A percentile compares a stretch with the other conserved stretches of the same genome.
Evolutionary conservation across 805 yeast genomes (phyloP).

Genomic region (Wickerhamomyces sydowiorum): DNA sequence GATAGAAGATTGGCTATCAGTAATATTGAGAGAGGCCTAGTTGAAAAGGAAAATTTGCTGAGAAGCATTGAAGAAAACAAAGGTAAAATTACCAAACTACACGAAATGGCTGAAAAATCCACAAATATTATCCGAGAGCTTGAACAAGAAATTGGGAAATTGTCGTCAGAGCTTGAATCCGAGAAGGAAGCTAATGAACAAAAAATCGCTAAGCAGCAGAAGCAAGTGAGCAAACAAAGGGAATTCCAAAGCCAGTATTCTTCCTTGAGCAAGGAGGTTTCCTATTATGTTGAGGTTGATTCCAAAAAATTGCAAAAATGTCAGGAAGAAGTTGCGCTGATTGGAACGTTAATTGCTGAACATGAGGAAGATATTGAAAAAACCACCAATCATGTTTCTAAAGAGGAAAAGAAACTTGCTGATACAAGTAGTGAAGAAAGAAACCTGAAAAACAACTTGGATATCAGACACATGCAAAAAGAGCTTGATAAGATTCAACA

Average conservation of each 20-base stretch:
- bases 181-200: conserved; percentile 1
- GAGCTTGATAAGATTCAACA: conserved; percentile 33
- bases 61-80: conserved; percentile 32
- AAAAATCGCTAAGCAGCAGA: not conserved
- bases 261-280: conserved; percentile 31
- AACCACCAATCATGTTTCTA: conserved; percentile 23
- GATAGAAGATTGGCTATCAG: conserved; percentile 49
- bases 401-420: conserved; percentile 35
- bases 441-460: conserved; percentile 58
- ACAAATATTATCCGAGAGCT: conserved; percentile 16
- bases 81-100: conserved; percentile 20
- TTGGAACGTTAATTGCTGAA: conserved; percentile 12
- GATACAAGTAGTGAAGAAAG: conserved; percentile 60
- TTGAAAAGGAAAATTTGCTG: conserved; percentile 38
- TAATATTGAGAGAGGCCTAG: conserved; percentile 43
- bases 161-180: conserved; percentile 16
- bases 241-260: conserved; percentile 21
- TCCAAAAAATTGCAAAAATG: conserved; percentile 4
- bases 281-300: conserved; percentile 5
- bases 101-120: conserved; percentile 13
- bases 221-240: conserved; percentile 9
- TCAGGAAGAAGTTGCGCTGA: conserved; percentile 9
- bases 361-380: conserved; percentile 25
- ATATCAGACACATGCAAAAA: conserved; percentile 38
- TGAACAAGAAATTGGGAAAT: conserved; percentile 14